Evolutionary conservation across 2,329 filamentous ascomycete species (phyloP).

Genomic region (Penicillium sp.): DNA sequence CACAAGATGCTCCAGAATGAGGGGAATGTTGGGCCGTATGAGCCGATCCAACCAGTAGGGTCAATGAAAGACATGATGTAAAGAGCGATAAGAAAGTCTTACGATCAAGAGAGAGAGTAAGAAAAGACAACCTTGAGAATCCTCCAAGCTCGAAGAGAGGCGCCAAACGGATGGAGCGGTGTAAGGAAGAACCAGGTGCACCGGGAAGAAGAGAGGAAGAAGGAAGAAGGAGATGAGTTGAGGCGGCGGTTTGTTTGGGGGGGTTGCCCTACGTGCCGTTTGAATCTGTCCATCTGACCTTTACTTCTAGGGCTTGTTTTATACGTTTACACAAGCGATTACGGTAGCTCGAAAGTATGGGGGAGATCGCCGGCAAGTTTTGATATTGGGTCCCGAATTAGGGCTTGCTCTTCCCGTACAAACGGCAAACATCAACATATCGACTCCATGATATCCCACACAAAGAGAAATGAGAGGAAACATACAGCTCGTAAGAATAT

Average conservation of each 20-base stretch:
- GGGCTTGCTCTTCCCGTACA: neutral
- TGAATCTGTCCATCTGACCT: neutral
- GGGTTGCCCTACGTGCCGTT: neutral
- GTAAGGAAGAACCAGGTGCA: neutral
- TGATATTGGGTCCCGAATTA: neutral
- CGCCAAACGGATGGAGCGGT: neutral
- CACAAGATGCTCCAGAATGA: slow-evolving; percentile 1
- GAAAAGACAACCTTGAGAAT: too few relatives aligned
- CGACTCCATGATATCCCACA: neutral
- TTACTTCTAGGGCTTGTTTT: neutral
- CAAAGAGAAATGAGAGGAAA: neutral
- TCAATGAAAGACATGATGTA: neutral
- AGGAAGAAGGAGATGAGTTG: neutral
- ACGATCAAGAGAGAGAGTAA: too few relatives aligned
- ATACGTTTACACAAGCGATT: neutral
- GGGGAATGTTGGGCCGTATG: neutral
- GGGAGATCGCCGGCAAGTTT: slow-evolving; percentile 5
- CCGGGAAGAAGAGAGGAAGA: neutral
- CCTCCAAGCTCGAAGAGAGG: neutral
- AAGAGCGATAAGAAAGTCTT: neutral
- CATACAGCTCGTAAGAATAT: neutral
- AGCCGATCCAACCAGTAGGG: neutral
- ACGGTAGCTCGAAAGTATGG: neutral
- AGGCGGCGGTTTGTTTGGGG: neutral
- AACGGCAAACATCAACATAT: slow-evolving; percentile 1